These are phyloP conservation scores for Coemansia aciculifera DNA, from an alignment of 192 early-diverging fungal genomes.

Conservation along the genomic window DNA sequence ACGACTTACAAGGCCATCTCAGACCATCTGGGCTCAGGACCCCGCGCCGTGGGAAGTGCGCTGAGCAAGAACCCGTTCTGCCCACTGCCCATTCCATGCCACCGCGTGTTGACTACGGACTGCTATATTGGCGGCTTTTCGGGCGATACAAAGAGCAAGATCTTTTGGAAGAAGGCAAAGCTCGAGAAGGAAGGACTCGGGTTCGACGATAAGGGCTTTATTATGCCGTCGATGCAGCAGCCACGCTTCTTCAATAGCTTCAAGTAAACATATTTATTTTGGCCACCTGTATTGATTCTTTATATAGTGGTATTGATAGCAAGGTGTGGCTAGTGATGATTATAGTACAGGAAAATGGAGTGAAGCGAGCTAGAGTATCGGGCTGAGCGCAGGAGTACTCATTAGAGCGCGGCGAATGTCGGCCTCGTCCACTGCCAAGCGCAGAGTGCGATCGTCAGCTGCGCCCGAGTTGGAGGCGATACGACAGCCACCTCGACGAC, in stretches of 20 bases:
- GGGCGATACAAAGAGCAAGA: slow-evolving; percentile 63
- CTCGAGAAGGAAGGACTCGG: slow-evolving; percentile 62
- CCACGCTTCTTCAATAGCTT: slow-evolving; percentile 59
- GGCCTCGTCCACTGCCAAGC: slow-evolving; percentile 45
- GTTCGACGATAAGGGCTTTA: slow-evolving; percentile 62
- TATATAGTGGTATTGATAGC: neutral
- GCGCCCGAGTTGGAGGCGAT: slow-evolving; percentile 33
- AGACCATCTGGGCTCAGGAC: slow-evolving; percentile 60
- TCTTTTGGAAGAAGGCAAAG: slow-evolving; percentile 67
- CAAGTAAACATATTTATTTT: slow-evolving; percentile 16
- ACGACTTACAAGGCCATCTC: slow-evolving; percentile 70
- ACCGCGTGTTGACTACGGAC: slow-evolving; percentile 65
- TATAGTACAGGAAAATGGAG: neutral
- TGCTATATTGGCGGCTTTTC: slow-evolving; percentile 69
- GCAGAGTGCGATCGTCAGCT: slow-evolving; percentile 45
- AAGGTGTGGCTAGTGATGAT: neutral
- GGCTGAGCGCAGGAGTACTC: slow-evolving; percentile 31
- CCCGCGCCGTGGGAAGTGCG: slow-evolving; percentile 70
- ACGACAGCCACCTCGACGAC: slow-evolving; percentile 38
- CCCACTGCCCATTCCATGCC: slow-evolving; percentile 70
- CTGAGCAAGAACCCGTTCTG: slow-evolving; percentile 68
- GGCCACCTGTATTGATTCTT: neutral
- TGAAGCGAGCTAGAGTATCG: slow-evolving; percentile 21
- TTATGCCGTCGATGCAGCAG: slow-evolving; percentile 39
- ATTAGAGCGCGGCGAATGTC: slow-evolving; percentile 40